Evolutionary conservation across 345 rosid genomes (phyloP).

Genomic region (Mallotus nudiflorus): DNA sequence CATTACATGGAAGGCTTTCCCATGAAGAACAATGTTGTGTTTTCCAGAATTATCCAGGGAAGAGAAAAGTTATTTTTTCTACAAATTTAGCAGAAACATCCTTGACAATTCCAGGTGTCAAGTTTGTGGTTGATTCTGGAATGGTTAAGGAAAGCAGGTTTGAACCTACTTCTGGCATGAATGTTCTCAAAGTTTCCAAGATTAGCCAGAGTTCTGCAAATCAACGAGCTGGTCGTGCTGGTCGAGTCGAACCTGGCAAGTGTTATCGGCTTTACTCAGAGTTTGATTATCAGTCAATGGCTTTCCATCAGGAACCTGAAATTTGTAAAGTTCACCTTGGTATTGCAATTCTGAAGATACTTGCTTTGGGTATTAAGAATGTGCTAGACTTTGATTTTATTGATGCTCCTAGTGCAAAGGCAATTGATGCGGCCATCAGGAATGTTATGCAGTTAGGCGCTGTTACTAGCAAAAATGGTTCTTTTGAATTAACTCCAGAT

Average conservation of each 20-base stretch:
- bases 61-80: conserved; percentile 85
- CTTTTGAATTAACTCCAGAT: conserved; percentile 59
- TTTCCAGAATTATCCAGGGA: conserved; percentile 57
- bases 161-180: conserved; percentile 81
- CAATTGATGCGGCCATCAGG: conserved; percentile 65
- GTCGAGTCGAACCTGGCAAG: conserved; percentile 84
- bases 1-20: conserved; percentile 86
- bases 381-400: conserved; percentile 73
- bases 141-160: conserved; percentile 77
- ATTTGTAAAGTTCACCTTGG: conserved; percentile 92
- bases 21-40: conserved; percentile 66
- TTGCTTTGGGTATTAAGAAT: conserved; percentile 64
- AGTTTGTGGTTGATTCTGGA: conserved; percentile 85
- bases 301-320: conserved; percentile 74
- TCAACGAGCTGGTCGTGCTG: conserved; percentile 98
- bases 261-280: conserved; percentile 77
- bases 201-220: conserved; percentile 83
- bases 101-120: conserved; percentile 88
- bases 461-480: conserved; percentile 40
- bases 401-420: conserved; percentile 74
- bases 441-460: conserved; percentile 86
- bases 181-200: conserved; percentile 68
- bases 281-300: conserved; percentile 56
- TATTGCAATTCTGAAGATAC: conserved; percentile 79
- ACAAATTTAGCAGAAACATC: conserved; percentile 99